phyloP scores from a whole-genome alignment of 345 rosid genomes.

The Excoecaria cochinchinensis region DNA sequence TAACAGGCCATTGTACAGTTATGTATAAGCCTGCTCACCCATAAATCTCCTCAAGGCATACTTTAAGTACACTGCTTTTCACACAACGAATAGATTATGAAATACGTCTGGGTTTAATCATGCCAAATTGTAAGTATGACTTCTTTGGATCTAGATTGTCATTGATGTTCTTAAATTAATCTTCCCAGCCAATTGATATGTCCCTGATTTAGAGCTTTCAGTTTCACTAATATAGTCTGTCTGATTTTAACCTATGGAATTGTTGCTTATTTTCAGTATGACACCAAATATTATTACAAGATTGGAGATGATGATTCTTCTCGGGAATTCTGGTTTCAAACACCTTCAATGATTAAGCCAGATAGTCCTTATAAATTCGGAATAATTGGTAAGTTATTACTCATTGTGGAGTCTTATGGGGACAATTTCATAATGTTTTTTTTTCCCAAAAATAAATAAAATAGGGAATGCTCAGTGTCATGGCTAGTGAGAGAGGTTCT shows the following conservation, averaged over 20 bases:
- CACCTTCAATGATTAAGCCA: constrained; percentile 74
- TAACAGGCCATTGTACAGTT: not conserved
- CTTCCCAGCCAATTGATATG: not conserved
- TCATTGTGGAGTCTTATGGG: not conserved
- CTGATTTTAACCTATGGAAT: not conserved
- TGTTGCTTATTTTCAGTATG: constrained; percentile 48
- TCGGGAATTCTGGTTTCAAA: constrained; percentile 84
- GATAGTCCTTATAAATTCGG: constrained; percentile 89
- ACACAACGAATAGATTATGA: not conserved
- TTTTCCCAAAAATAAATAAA: not conserved
- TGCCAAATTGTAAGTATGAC: constrained; percentile 7
- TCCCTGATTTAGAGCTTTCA: not conserved
- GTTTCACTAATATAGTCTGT: not conserved
- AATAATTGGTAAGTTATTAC: constrained; percentile 70
- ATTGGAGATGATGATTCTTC: constrained; percentile 65
- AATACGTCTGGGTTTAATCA: not conserved
- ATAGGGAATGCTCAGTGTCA: not conserved
- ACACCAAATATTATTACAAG: constrained; percentile 85
- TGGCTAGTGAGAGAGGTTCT: too few relatives aligned
- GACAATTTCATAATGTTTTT: not conserved
- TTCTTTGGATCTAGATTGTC: constrained; percentile 3
- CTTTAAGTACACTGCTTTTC: not conserved
- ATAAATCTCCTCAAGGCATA: not conserved
- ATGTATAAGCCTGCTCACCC: too few relatives aligned
- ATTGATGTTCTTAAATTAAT: not conserved